Evolutionary conservation across 2,329 filamentous ascomycete species (phyloP).

Genomic region (Aspergillus tamarii): DNA sequence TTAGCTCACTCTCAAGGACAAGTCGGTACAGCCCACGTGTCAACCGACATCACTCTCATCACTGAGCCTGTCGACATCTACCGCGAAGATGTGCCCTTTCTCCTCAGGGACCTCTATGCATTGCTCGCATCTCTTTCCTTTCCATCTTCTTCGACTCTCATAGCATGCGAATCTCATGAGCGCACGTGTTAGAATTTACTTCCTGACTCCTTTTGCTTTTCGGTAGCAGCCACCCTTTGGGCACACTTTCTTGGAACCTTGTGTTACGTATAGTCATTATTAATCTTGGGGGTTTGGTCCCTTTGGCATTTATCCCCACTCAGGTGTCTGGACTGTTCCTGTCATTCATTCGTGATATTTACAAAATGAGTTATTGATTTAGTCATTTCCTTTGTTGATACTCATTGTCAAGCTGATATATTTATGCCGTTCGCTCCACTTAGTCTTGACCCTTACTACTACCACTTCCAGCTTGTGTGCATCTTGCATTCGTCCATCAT

Average conservation of each 20-base stretch:
- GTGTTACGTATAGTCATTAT: slow-evolving; percentile 13
- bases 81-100: background rate
- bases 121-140: slow-evolving; percentile 7
- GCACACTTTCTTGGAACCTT: background rate
- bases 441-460: slow-evolving; percentile 16
- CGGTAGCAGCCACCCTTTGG: background rate
- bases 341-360: slow-evolving; percentile 22
- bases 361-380: slow-evolving; percentile 21
- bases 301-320: slow-evolving; percentile 17
- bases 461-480: slow-evolving; percentile 17
- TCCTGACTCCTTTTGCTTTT: slow-evolving; percentile 6
- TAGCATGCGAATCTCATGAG: slow-evolving; percentile 19
- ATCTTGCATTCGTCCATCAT: slow-evolving; percentile 2
- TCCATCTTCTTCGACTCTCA: slow-evolving; percentile 5
- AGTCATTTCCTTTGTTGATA: slow-evolving; percentile 27
- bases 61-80: slow-evolving; percentile 21
- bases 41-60: slow-evolving; percentile 43
- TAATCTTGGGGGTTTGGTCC: slow-evolving; percentile 14
- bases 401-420: slow-evolving; percentile 18
- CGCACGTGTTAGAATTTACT: slow-evolving; percentile 16
- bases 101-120: slow-evolving; percentile 16
- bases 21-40: slow-evolving; percentile 45
- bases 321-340: slow-evolving; percentile 16
- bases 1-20: slow-evolving; percentile 50
- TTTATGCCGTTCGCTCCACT: slow-evolving; percentile 21